phyloP scores from a whole-genome alignment of 495 filamentous ascomycete species.

The Aspergillus sparsus region DNA sequence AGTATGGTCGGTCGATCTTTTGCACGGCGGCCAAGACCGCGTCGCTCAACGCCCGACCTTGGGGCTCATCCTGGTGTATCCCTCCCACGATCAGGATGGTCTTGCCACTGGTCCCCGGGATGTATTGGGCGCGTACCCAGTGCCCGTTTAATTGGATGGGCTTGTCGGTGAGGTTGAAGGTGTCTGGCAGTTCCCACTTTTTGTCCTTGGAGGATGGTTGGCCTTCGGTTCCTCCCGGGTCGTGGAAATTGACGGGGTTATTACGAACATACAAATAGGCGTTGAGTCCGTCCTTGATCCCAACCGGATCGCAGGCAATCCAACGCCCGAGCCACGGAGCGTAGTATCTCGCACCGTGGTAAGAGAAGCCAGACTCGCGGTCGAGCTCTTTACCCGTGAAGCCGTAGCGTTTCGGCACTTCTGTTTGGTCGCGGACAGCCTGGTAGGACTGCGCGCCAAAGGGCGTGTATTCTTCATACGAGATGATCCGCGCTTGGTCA shows the following conservation, averaged over 20 bases:
- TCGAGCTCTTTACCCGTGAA: neutral
- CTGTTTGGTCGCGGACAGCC: neutral
- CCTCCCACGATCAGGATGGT: too few species aligned
- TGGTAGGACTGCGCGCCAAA: neutral
- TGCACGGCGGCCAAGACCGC: too few species aligned
- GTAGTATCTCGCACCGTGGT: slow-evolving; percentile 1
- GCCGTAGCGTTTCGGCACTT: neutral
- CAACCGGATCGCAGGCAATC: neutral
- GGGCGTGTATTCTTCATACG: neutral
- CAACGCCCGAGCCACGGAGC: neutral
- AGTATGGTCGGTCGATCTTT: too few species aligned
- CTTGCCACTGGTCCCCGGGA: too few species aligned
- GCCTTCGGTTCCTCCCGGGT: neutral
- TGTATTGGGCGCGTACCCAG: too few species aligned
- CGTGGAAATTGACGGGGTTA: neutral
- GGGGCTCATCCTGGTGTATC: too few species aligned
- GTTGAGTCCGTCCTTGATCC: neutral
- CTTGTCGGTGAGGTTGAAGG: too few species aligned
- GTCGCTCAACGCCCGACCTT: too few species aligned
- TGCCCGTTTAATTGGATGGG: too few species aligned
- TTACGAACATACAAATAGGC: neutral
- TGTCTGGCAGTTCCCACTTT: too few species aligned
- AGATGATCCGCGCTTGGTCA: neutral
- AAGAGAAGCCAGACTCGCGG: neutral
- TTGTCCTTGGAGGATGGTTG: too few species aligned